Base-by-base conservation (phyloP, 1,139 yeast genomes). In the Debaryomyces udenii region DNA sequence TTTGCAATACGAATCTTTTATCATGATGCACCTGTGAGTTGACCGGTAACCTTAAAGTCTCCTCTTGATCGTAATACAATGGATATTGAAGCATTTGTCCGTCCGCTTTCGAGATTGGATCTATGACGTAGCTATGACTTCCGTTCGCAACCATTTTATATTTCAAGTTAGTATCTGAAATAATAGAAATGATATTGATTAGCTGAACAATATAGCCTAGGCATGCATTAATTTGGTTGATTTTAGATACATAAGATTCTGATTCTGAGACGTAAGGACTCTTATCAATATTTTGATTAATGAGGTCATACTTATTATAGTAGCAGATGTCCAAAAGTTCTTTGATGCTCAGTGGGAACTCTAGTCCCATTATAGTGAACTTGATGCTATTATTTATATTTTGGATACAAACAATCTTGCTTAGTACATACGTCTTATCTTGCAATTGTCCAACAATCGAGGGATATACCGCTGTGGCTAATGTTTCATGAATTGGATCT, bases 331-430 rank as follows among this genome's bases (percentile, higher is more conserved):
- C 51, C 16, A 69, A 52, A 10, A 71, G 41, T 18, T 64, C 68
- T 27, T 56, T 57, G 17, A 62, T 58, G 35, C 58, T 57, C 6
- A 61, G 44, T 0, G 77, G 77, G 38, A 71, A 68, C 40, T 68
- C 70, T 3, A 70, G 48, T 0, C 70, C 74, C 47, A 61, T 39
- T 2, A 73, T 68, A 22, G 57, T 51, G 44, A 69, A 64, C n/a
- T 53, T 53, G 13, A 57, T 52, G 4, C 62, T 41, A 31, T 53
- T 49, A 20, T 53, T 50, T 4, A 52, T 43, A 38, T 60, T 61
- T 10, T 53, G 57, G n/a, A 72, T 68, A 10, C 57, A 53, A 22
- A 68, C 51, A 2, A 64, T 52, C 22, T 64, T 61, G 24, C 49
- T 54, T 6, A 70, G 38, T 0, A 55, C 46, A 7, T 40, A 35